Evolutionary conservation across 2,329 filamentous ascomycete species (phyloP), one percentile per base, ranked within the genome.

Genomic region (Colletotrichum australisinense): DNA sequence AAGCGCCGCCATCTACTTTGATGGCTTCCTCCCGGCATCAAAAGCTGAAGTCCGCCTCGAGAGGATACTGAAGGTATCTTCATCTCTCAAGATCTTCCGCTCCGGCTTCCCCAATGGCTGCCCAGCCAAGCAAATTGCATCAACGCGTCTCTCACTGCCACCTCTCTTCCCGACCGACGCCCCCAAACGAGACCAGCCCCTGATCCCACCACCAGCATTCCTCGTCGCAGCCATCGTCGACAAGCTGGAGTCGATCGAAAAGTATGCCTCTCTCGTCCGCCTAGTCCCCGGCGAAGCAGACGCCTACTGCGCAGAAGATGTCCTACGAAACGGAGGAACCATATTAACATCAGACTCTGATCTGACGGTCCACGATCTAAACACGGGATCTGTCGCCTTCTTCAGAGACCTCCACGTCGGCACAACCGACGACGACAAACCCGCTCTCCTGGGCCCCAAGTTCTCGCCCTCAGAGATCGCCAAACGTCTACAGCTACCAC

Each of bases 301-400:
- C 79, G 83, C 87, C 28, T 97, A 91, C 83, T 98, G 95, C 80
- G 95, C 94, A 3, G 83, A 87, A 16, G 86, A 91, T 66, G 87
- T 94, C 7, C 86, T 86, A n/a, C 75, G 84, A 2, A 79, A 86
- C 35, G 85, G 87, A 2, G 90, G 89, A 0, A 84, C 86, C 1
- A 88, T 95, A 16, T 82, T 98, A 7, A 97, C 95, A 0, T 92
- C 91, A n/a, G 96, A 98, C 78, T 97, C 95, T 0, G 96, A 98
- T 79, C 86, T 98, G 9, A 84, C 97, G 0, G 87, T 96, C 0
- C 92, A 95, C 79, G 88, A 94, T 71, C 86, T 96, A 9, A 92
- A 92, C 0, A 75, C 87, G 1, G 93, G 93, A 0, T 85, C 86
- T 1, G 90, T 97, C 0, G 85, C 91, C 0, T 92, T 96, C 69